Evolutionary conservation across 2,329 filamentous ascomycete species (phyloP).

Genomic region (Tolypocladium sp.): DNA sequence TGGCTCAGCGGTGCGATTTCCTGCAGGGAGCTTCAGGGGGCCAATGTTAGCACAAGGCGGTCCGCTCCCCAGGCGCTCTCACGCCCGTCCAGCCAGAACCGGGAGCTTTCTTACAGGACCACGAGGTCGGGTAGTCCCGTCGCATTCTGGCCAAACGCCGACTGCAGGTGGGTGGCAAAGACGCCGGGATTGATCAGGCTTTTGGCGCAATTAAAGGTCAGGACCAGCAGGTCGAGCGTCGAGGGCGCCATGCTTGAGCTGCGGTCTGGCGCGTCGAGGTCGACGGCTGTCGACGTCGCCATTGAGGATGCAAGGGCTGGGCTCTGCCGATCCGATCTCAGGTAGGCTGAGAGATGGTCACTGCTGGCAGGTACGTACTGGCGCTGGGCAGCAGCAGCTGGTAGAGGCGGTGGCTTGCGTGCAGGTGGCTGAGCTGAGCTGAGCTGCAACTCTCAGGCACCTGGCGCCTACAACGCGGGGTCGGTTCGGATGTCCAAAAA

Average conservation of each 20-base stretch:
- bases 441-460: neutral
- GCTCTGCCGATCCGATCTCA: neutral
- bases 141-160: conserved; percentile 41
- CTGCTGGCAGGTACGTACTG: neutral
- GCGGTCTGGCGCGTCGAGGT: neutral
- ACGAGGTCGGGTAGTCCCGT: conserved; percentile 42
- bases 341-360: neutral
- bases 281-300: conserved; percentile 2
- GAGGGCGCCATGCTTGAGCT: conserved; percentile 25
- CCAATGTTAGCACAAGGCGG: neutral
- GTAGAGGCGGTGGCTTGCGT: neutral
- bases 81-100: neutral
- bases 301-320: neutral
- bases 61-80: neutral
- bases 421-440: neutral
- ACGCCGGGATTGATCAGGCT: conserved; percentile 56
- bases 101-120: conserved; percentile 41
- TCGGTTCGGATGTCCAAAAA: neutral
- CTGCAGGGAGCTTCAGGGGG: conserved; percentile 59
- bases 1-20: conserved; percentile 80
- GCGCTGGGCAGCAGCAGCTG: neutral
- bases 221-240: conserved; percentile 60
- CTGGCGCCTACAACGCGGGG: neutral
- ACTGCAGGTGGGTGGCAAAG: conserved; percentile 64
- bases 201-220: conserved; percentile 87